phyloP scores from a whole-genome alignment of 2,329 filamentous ascomycete species.

The Emericellopsis atlantica region DNA sequence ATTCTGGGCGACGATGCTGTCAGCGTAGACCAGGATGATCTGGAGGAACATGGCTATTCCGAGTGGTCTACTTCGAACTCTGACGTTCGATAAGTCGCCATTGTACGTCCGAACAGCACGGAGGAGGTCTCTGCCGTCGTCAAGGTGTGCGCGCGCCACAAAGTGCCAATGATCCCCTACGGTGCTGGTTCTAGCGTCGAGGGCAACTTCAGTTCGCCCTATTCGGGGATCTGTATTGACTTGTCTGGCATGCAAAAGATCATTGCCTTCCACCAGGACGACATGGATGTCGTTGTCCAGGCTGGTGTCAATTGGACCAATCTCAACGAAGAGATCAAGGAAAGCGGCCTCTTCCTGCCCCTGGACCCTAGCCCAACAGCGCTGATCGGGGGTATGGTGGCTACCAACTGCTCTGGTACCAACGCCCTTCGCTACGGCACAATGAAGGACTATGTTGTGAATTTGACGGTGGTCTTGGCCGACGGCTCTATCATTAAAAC shows the following conservation, averaged over 20 bases:
- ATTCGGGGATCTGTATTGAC: slow-evolving; percentile 58
- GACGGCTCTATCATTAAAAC: slow-evolving; percentile 89
- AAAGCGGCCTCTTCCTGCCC: slow-evolving; percentile 76
- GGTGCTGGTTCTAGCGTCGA: slow-evolving; percentile 64
- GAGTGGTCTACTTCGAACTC: slow-evolving; percentile 62
- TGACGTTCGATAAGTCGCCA: slow-evolving; percentile 46
- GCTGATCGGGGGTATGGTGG: slow-evolving; percentile 84
- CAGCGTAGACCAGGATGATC: slow-evolving; percentile 49
- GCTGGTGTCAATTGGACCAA: slow-evolving; percentile 78
- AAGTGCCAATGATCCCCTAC: slow-evolving; percentile 61
- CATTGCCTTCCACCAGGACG: slow-evolving; percentile 61
- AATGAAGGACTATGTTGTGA: slow-evolving; percentile 89
- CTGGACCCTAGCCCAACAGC: slow-evolving; percentile 87
- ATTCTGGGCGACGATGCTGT: slow-evolving; percentile 45
- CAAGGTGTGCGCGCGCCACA: slow-evolving; percentile 46
- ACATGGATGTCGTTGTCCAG: slow-evolving; percentile 66
- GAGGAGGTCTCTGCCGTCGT: slow-evolving; percentile 53
- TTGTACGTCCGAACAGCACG: slow-evolving; percentile 52
- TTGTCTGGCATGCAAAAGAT: slow-evolving; percentile 75
- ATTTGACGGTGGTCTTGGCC: slow-evolving; percentile 75
- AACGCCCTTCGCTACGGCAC: slow-evolving; percentile 93
- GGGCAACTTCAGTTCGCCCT: slow-evolving; percentile 56
- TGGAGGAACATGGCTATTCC: slow-evolving; percentile 53
- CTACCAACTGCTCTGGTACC: slow-evolving; percentile 62
- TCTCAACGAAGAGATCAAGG: slow-evolving; percentile 64